Conservation (phyloP, 352 stramenopile species). For the Phytophthora vignae region DNA sequence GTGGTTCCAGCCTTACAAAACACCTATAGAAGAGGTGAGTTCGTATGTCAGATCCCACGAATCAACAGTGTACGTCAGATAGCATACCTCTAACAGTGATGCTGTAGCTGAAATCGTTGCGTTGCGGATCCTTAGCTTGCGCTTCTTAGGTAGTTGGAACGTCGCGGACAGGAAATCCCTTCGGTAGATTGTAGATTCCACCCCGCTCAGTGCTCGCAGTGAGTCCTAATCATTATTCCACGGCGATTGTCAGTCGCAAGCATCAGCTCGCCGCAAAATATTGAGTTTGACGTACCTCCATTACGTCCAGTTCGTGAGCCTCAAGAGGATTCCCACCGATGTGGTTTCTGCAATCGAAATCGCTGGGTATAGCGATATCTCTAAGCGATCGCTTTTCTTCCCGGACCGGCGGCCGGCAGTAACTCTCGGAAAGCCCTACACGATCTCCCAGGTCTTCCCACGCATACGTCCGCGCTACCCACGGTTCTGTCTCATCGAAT, state of each 20-base stretch:
- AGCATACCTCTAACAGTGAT: slow-evolving; percentile 55
- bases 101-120: slow-evolving; percentile 48
- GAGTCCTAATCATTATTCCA: slow-evolving; percentile 49
- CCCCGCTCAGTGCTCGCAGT: slow-evolving; percentile 64
- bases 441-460: slow-evolving; percentile 59
- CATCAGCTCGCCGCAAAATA: not conserved
- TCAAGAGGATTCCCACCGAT: slow-evolving; percentile 32
- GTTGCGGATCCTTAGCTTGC: slow-evolving; percentile 51
- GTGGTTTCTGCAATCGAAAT: slow-evolving; percentile 19
- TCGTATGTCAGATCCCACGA: not conserved
- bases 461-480: slow-evolving; percentile 39
- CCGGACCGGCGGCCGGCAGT: slow-evolving; percentile 23
- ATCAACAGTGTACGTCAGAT: not conserved
- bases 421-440: slow-evolving; percentile 21
- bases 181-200: slow-evolving; percentile 70
- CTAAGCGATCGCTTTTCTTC: slow-evolving; percentile 26
- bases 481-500: slow-evolving; percentile 35
- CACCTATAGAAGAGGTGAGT: slow-evolving; percentile 27
- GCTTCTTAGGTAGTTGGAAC: slow-evolving; percentile 56
- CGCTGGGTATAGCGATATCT: slow-evolving; percentile 35
- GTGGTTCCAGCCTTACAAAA: slow-evolving; percentile 64
- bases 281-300: slow-evolving; percentile 55
- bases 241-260: slow-evolving; percentile 13
- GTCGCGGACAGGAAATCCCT: slow-evolving; percentile 44
- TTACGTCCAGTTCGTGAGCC: slow-evolving; percentile 62